A percentile compares a stretch with the other conserved stretches of the same genome.
These are phyloP conservation scores for Chaetomiaceae sp. DNA, from an alignment of 2,329 filamentous ascomycete genomes.

Conservation along the genomic window DNA sequence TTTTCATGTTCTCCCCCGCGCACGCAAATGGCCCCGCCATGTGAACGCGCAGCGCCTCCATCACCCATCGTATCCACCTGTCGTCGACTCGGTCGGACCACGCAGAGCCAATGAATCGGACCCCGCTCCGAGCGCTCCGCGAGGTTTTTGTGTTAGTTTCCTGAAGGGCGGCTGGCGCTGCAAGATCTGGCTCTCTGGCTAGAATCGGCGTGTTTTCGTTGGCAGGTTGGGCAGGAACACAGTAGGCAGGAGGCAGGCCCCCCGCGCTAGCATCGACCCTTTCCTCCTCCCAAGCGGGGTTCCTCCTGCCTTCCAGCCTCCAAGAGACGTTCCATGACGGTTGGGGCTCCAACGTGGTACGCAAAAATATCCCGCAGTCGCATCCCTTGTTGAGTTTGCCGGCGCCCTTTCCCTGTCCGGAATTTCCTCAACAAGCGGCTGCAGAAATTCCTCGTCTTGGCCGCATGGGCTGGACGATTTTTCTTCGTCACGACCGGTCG, in stretches of 20 bases:
- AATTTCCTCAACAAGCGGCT: no score
- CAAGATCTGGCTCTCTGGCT: conserved; percentile 5
- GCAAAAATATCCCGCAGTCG: conserved; percentile 20
- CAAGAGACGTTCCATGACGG: neutral
- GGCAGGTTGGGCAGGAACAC: conserved; percentile 20
- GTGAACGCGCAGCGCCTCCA: neutral
- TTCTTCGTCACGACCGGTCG: conserved; percentile 6
- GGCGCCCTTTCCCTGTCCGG: no score
- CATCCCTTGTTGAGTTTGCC: no score
- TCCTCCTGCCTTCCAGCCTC: conserved; percentile 6
- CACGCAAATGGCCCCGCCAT: neutral
- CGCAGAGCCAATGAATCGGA: neutral
- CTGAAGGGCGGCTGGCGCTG: neutral
- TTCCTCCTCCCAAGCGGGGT: conserved; percentile 3
- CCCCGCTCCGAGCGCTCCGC: neutral
- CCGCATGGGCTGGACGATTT: conserved; percentile 8
- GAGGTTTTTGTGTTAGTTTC: conserved; percentile 3
- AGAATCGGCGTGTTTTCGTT: conserved; percentile 14
- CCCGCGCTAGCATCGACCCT: conserved; percentile 3
- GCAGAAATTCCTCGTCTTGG: neutral
- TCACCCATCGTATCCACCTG: conserved; percentile 1
- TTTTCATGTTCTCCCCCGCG: neutral
- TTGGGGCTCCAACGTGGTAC: conserved; percentile 2
- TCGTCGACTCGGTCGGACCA: neutral
- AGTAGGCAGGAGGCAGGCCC: neutral